Evolutionary conservation across 1,284 basidiomycete species (phyloP), one percentile per base, ranked within the genome.

Genomic region (Irpex sp.): DNA sequence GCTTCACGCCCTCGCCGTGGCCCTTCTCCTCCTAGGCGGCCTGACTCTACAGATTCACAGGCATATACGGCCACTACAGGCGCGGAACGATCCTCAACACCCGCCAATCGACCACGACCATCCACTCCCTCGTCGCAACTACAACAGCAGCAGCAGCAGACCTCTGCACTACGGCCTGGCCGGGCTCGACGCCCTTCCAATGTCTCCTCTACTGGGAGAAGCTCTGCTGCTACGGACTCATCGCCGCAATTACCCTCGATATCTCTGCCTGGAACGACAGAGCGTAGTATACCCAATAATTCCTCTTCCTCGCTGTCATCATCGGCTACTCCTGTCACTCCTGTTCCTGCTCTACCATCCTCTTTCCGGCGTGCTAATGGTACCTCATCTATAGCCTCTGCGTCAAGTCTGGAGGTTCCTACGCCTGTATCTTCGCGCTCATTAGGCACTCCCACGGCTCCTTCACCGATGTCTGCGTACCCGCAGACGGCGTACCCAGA

Each of bases 141-240:
- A n/a, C 67, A 68, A 14, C 63, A 59, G 48, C 57, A 59, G 48
- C 57, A 58, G 37, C 63, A 68, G 23, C 68, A 33, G 28, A 33
- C 74, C 37, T 74, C 75, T 48, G 65, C 74, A 2, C 60, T 78
- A 47, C 68, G 78, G 60, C 75, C 78, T 8, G 69, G 75, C 14
- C 68, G 72, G 55, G 68, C 63, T 14, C 74, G 73, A 54, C 65
- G 75, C 8, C 75, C 77, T 4, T 80, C 79, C 1, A 72, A 74
- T 54, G 69, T 72, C 4, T 71, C 70, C 0, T 67, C 73, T 6
- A 62, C 66, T 51, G 67, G 62, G 48, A 68, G 66, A 52, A 65
- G 63, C 14, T 71, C 67, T 36, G 64, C 67, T 48, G 61, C 69
- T 0, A 67, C 60, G 33, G 63, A 67, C 0, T 65, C 58, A 0